Percentiles rank a stretch among this genome's conserved stretches.
These are phyloP conservation scores for Aureobasidium subglaciale DNA, from an alignment of 2,329 filamentous ascomycete species.

Conservation along the genomic window DNA sequence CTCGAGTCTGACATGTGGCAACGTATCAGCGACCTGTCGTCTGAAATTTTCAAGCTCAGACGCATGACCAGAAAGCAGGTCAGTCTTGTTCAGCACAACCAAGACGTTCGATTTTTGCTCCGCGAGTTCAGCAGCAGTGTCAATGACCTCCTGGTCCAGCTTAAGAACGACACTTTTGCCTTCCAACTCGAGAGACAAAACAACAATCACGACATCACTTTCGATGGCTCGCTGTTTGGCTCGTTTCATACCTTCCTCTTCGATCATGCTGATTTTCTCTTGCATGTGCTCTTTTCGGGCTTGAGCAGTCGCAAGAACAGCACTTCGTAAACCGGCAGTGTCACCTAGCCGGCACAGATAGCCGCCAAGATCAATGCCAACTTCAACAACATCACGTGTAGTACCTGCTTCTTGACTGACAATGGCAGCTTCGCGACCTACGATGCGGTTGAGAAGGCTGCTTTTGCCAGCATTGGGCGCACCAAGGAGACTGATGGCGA, in stretches of 20 bases:
- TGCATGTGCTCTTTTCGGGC: slow-evolving; percentile 5
- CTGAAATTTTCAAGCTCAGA: slow-evolving; percentile 6
- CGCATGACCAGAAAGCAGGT: slow-evolving; percentile 31
- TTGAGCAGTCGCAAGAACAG: slow-evolving; percentile 8
- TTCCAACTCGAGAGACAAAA: slow-evolving; percentile 63
- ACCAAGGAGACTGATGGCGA: slow-evolving; percentile 77
- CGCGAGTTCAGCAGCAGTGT: slow-evolving; percentile 46
- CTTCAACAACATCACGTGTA: slow-evolving; percentile 88
- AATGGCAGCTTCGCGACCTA: slow-evolving; percentile 89
- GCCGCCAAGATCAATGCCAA: slow-evolving; percentile 78
- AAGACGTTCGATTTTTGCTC: slow-evolving; percentile 47
- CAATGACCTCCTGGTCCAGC: slow-evolving; percentile 49
- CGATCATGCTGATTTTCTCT: slow-evolving; percentile 59
- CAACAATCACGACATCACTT: slow-evolving; percentile 76
- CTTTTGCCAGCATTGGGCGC: slow-evolving; percentile 95
- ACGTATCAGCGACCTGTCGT: slow-evolving; percentile 29
- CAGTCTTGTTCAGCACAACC: slow-evolving; percentile 55
- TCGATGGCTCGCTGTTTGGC: slow-evolving; percentile 74
- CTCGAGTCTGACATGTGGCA: slow-evolving; percentile 37
- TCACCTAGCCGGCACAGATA: slow-evolving; percentile 93
- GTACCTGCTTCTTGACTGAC: slow-evolving; percentile 90
- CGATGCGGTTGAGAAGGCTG: slow-evolving; percentile 81
- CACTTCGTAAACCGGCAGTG: slow-evolving; percentile 75
- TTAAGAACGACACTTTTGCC: slow-evolving; percentile 21
- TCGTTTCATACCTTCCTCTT: slow-evolving; percentile 82